A percentile compares a stretch with the other conserved stretches of the same genome.
Evolutionary conservation across 2,329 filamentous ascomycete species (phyloP).

Genomic region (Penicillium palitans): DNA sequence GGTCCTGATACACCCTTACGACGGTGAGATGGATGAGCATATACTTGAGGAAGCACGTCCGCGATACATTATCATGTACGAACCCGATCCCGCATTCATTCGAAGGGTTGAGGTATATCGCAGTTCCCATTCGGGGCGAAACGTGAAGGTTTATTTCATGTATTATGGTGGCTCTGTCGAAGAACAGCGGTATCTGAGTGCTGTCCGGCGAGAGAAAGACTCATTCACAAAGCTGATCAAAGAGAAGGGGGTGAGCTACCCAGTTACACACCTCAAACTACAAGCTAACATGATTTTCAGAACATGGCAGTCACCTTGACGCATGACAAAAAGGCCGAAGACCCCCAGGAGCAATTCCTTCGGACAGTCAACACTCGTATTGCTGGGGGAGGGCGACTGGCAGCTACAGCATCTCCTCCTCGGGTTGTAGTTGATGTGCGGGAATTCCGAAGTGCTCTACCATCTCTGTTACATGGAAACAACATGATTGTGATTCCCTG

Average conservation of each 20-base stretch:
- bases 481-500: slow-evolving; percentile 88
- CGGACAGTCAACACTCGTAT: slow-evolving; percentile 96
- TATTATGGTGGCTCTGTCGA: slow-evolving; percentile 95
- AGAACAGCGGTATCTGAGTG: slow-evolving; percentile 87
- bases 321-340: slow-evolving; percentile 68
- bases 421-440: slow-evolving; percentile 93
- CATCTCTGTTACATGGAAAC: slow-evolving; percentile 85
- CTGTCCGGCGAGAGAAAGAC: slow-evolving; percentile 92
- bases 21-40: slow-evolving; percentile 93
- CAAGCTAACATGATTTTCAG: slow-evolving; percentile 27
- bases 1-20: slow-evolving; percentile 87
- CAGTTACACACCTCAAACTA: neutral
- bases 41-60: slow-evolving; percentile 93
- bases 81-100: slow-evolving; percentile 92
- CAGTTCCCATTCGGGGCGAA: slow-evolving; percentile 85
- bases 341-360: slow-evolving; percentile 87
- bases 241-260: slow-evolving; percentile 69
- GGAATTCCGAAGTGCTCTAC: slow-evolving; percentile 90
- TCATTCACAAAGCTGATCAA: slow-evolving; percentile 93
- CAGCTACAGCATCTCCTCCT: slow-evolving; percentile 81
- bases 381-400: slow-evolving; percentile 82
- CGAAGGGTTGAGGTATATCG: slow-evolving; percentile 92
- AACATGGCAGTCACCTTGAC: slow-evolving; percentile 89
- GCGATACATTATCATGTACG: slow-evolving; percentile 97
- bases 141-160: slow-evolving; percentile 92